phyloP scores from a whole-genome alignment of 1,139 yeast species.

The Geotrichum histeridarum region DNA sequence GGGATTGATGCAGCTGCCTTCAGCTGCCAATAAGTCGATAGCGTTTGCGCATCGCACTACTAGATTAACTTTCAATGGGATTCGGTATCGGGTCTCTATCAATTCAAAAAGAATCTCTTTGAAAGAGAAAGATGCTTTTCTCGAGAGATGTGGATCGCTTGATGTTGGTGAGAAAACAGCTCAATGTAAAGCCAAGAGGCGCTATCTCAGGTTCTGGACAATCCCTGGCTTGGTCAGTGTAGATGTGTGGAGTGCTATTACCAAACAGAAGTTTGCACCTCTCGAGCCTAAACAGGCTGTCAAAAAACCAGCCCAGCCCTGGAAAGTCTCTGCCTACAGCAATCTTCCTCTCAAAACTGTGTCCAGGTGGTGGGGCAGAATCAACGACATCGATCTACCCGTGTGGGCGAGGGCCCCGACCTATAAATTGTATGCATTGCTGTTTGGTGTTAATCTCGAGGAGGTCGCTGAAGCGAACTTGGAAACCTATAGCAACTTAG shows the following conservation, averaged over 20 bases:
- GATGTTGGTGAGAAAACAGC: conserved; percentile 13
- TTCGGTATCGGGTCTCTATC: conserved; percentile 13
- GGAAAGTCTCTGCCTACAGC: conserved; percentile 85
- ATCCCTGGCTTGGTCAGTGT: conserved; percentile 25
- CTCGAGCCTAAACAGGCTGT: conserved; percentile 28
- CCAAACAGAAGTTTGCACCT: conserved; percentile 13
- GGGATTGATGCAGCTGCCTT: conserved; percentile 23
- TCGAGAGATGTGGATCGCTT: conserved; percentile 9
- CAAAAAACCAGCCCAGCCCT: conserved; percentile 62
- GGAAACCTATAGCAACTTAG: conserved; percentile 65
- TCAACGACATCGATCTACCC: conserved; percentile 79
- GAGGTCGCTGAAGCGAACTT: conserved; percentile 86
- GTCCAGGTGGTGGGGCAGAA: conserved; percentile 90
- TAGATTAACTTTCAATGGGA: conserved; percentile 8
- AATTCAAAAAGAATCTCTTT: conserved; percentile 10
- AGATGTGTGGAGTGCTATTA: conserved; percentile 20
- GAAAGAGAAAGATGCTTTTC: background rate
- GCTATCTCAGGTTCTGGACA: conserved; percentile 24
- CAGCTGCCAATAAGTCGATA: conserved; percentile 18
- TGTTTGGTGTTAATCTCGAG: conserved; percentile 86
- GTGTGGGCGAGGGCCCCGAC: conserved; percentile 83
- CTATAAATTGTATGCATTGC: conserved; percentile 63
- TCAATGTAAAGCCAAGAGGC: conserved; percentile 27
- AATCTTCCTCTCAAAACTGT: conserved; percentile 87
- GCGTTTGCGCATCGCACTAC: conserved; percentile 11